A percentile compares a stretch with the other conserved stretches of the same genome.
Evolutionary conservation across 768 basidiomycete species (phyloP).

Genomic region (Tylopilus sp.): DNA sequence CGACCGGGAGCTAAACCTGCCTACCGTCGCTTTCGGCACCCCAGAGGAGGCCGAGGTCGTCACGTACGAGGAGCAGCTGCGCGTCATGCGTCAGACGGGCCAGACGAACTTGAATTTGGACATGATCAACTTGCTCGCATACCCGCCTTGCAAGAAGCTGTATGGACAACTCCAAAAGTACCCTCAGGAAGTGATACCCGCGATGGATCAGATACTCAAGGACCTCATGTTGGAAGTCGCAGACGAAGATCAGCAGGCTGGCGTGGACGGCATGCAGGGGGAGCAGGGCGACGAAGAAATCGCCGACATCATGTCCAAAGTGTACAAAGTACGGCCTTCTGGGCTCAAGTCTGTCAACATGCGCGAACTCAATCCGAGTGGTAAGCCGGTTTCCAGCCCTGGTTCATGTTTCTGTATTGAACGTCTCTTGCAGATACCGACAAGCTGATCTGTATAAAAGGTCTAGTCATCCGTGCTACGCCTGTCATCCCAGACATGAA

Average conservation of each 20-base stretch:
- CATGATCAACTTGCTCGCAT: slow-evolving; percentile 79
- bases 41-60: slow-evolving; percentile 67
- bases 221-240: slow-evolving; percentile 88
- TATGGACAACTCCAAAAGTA: slow-evolving; percentile 84
- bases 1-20: slow-evolving; percentile 60
- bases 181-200: slow-evolving; percentile 95
- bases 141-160: slow-evolving; percentile 80
- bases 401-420: neutral
- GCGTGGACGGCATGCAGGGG: slow-evolving; percentile 72
- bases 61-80: slow-evolving; percentile 77
- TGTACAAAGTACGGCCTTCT: slow-evolving; percentile 94
- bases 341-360: slow-evolving; percentile 85
- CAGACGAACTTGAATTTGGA: slow-evolving; percentile 93
- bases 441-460: slow-evolving; percentile 94
- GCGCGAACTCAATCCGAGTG: slow-evolving; percentile 91
- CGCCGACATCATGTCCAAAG: slow-evolving; percentile 78
- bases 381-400: slow-evolving; percentile 38
- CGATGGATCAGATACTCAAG: slow-evolving; percentile 95
- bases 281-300: slow-evolving; percentile 79
- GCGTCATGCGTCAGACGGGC: slow-evolving; percentile 87
- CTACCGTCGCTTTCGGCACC: slow-evolving; percentile 46
- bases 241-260: slow-evolving; percentile 72
- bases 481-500: slow-evolving; percentile 99
- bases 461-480: slow-evolving; percentile 94
- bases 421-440: slow-evolving; percentile 75